phyloP scores from a whole-genome alignment of 2,329 filamentous ascomycete genomes.

The Gyromitra esculenta region DNA sequence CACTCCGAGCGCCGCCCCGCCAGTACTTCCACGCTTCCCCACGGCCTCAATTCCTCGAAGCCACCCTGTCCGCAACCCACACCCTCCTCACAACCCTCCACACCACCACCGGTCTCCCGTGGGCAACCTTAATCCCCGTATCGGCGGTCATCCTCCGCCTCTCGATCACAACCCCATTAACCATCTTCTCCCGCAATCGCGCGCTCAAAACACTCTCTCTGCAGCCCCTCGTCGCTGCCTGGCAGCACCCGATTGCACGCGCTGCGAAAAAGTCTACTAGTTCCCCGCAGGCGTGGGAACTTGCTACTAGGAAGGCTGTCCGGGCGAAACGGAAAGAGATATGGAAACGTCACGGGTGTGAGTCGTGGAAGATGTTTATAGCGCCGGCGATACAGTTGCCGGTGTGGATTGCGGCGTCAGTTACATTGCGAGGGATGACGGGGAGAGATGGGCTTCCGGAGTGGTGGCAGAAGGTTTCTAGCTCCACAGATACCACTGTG shows the following conservation, averaged over 20 bases:
- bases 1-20: background rate
- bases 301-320: constrained; percentile 33
- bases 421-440: constrained; percentile 54
- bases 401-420: constrained; percentile 55
- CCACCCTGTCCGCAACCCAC: constrained; percentile 49
- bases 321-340: constrained; percentile 51
- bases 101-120: constrained; percentile 54
- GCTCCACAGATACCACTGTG: background rate
- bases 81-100: constrained; percentile 55
- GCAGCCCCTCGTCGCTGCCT: constrained; percentile 53
- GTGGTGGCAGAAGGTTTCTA: constrained; percentile 17
- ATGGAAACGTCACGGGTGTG: constrained; percentile 53
- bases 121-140: constrained; percentile 55
- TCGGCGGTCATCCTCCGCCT: constrained; percentile 55
- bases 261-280: constrained; percentile 5
- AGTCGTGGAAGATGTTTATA: constrained; percentile 55
- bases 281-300: constrained; percentile 53
- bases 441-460: constrained; percentile 32
- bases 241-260: constrained; percentile 43
- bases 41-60: constrained; percentile 41
- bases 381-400: constrained; percentile 55
- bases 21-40: constrained; percentile 41
- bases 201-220: constrained; percentile 50
- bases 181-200: constrained; percentile 54
- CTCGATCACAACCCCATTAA: constrained; percentile 54